Conservation (phyloP, 176 grass and related monocot genomes). For the Poa pratensis region DNA sequence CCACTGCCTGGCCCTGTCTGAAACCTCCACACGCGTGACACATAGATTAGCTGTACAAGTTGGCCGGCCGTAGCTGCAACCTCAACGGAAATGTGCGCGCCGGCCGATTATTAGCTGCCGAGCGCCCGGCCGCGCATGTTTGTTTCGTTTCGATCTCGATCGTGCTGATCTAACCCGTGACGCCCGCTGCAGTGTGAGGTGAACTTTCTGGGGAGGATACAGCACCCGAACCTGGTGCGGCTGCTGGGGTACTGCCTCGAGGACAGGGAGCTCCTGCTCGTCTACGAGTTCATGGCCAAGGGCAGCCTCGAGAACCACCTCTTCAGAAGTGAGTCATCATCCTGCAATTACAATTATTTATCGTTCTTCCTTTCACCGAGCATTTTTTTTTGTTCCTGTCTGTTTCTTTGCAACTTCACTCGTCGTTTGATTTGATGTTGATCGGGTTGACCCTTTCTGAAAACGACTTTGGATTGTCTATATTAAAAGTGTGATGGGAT, state of each 20-base stretch:
- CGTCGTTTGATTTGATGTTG: not conserved
- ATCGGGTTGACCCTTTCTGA: conserved; percentile 9
- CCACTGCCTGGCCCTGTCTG: too few relatives aligned
- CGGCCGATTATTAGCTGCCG: not conserved
- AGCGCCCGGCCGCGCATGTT: not conserved
- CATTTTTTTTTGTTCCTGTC: not conserved
- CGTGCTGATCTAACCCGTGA: not conserved
- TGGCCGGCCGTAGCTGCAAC: not conserved
- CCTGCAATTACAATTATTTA: not conserved
- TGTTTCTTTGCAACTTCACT: conserved; percentile 28
- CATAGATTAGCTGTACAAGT: not conserved
- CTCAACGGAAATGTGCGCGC: not conserved
- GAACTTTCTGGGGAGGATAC: conserved; percentile 76
- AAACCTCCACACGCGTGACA: not conserved
- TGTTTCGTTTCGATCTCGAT: not conserved
- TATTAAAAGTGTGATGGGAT: not conserved
- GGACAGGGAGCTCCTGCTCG: conserved; percentile 72
- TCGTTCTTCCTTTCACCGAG: not conserved
- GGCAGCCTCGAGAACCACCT: conserved; percentile 83
- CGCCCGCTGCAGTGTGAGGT: conserved; percentile 65
- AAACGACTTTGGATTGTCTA: not conserved
- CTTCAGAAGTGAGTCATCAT: conserved; percentile 68
- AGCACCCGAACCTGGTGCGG: conserved; percentile 76
- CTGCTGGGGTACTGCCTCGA: conserved; percentile 83
- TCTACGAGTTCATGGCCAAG: conserved; percentile 82